Evolutionary conservation across 2,329 filamentous ascomycete species (phyloP).

Genomic region (Aspergillus tubingensis): DNA sequence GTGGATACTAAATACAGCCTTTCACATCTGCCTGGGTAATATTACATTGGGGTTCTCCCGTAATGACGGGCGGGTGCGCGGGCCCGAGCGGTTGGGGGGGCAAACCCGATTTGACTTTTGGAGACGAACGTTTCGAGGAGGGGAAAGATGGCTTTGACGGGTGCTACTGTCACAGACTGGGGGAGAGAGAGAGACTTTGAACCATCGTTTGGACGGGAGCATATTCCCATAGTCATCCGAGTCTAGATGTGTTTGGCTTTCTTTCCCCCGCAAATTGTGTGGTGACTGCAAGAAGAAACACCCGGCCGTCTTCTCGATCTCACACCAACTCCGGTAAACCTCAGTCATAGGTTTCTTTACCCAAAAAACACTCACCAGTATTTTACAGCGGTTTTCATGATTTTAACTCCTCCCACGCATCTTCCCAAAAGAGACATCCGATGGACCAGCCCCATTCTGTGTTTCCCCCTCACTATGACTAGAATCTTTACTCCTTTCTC

Average conservation of each 20-base stretch:
- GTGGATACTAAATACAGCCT: background rate
- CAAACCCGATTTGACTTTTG: background rate
- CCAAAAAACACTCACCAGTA: background rate
- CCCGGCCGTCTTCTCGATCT: no score
- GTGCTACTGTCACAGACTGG: no score
- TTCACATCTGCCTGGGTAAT: slow-evolving; percentile 3
- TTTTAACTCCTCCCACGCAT: background rate
- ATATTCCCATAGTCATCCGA: no score
- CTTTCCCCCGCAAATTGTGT: no score
- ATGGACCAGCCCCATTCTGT: background rate
- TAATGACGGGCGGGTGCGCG: slow-evolving; percentile 18
- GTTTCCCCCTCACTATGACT: background rate
- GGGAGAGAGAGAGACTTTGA: no score
- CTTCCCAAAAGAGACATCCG: background rate
- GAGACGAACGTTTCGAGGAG: background rate
- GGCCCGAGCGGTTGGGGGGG: slow-evolving; percentile 19
- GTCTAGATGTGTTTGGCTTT: no score
- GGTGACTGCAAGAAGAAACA: no score
- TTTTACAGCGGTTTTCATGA: background rate
- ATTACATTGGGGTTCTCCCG: slow-evolving; percentile 1
- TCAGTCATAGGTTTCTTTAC: background rate
- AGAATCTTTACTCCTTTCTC: no score
- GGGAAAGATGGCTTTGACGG: background rate
- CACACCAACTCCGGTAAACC: no score
- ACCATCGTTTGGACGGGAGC: no score